Base-by-base conservation (phyloP, 345 rosid species). In the Raphanus sativus region DNA sequence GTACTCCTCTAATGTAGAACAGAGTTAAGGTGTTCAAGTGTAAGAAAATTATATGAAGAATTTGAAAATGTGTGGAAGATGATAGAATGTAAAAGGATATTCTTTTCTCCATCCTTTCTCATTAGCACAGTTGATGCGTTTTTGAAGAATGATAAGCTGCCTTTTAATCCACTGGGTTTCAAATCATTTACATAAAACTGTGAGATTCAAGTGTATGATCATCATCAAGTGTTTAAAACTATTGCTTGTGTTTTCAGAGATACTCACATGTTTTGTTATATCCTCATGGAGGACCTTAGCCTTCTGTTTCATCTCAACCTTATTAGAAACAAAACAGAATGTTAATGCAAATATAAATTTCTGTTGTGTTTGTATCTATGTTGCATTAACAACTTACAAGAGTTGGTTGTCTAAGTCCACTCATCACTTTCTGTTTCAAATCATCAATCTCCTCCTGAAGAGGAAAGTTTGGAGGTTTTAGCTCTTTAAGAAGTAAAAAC, bases 21-120 rank as follows among this genome's bases (percentile, higher is more conserved):
- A 21, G 17, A 69, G 75, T 74, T 69, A 79, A 74, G 70, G 82
- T 61, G 29, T 66, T 74, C 73, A 78, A 65, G 50, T 48, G 55
- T 45, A 3, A 59, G 12, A 1, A 1, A 9, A 75, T 76, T 5
- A 68, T 69, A 61, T 9, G 26, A 64, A 73, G 64, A 2, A 5
- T 56, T 17, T 26, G 2, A 8, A 69, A 8, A 32, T 54, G 66
- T 67, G 62, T 42, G 17, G 8, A 62, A 11, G 34, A 63, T 4
- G 21, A 65, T 65, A n/a, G 24, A 73, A 67, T 60, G 8, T 10
- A 7, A 62, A 34, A 80, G 83, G 83, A 75, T 80, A 80, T 76
- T 80, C 80, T 65, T 38, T 60, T 71, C 80, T 80, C 77, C 74
- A 59, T 36, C 83, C 80, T 76, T 80, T 80, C 66, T 75, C 80